These are phyloP conservation scores for Rhynchosporium secalis DNA, from an alignment of 2,329 filamentous ascomycete genomes.

Conservation along the genomic window DNA sequence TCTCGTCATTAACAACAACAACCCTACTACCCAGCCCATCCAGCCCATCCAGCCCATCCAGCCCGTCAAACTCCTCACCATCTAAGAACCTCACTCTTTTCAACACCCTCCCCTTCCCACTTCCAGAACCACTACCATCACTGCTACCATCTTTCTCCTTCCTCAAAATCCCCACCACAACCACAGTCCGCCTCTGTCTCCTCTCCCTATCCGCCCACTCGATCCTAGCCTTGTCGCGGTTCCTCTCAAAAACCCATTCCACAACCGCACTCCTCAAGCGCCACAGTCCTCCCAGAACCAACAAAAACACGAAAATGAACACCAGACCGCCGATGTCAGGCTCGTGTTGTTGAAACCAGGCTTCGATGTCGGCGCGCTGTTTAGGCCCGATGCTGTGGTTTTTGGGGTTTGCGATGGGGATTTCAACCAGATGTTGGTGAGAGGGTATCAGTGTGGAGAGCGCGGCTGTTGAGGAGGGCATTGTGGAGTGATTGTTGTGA, in stretches of 20 bases:
- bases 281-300: constrained; percentile 7
- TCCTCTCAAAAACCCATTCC: constrained; percentile 1
- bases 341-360: not conserved
- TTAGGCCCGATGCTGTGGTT: not conserved
- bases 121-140: not conserved
- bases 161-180: constrained; percentile 16
- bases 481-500: not conserved
- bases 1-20: not conserved
- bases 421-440: not conserved
- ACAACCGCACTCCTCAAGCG: not conserved
- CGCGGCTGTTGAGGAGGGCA: not conserved
- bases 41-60: not conserved
- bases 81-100: constrained; percentile 7
- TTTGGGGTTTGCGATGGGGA: not conserved
- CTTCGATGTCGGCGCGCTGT: not conserved
- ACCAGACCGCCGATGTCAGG: not conserved
- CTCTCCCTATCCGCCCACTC: constrained; percentile 5
- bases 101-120: not conserved
- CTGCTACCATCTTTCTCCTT: not conserved
- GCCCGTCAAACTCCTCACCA: not conserved
- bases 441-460: not conserved
- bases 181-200: constrained; percentile 7
- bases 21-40: not conserved
- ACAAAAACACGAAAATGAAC: constrained; percentile 5
- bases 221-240: constrained; percentile 5